These are phyloP conservation scores for Amylocarpus encephaloides DNA, from an alignment of 2,329 filamentous ascomycete genomes.

Conservation along the genomic window DNA sequence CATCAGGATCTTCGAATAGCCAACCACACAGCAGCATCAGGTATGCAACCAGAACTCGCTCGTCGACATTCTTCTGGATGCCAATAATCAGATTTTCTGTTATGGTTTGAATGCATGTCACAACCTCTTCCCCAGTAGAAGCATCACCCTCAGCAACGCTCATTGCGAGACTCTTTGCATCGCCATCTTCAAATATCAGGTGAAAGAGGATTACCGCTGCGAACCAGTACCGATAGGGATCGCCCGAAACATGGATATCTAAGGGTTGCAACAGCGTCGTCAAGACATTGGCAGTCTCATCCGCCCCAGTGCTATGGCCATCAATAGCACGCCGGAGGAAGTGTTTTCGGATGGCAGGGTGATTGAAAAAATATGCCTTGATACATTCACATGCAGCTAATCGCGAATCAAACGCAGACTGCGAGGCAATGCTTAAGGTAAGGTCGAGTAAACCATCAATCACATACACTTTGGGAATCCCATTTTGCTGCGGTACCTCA, in stretches of 20 bases:
- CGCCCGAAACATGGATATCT: constrained; percentile 53
- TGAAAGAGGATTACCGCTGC: constrained; percentile 83
- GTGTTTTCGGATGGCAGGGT: constrained; percentile 74
- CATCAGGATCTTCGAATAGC: constrained; percentile 87
- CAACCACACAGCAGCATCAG: constrained; percentile 83
- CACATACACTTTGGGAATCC: constrained; percentile 67
- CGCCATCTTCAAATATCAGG: constrained; percentile 70
- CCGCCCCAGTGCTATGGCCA: constrained; percentile 68
- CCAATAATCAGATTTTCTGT: constrained; percentile 79
- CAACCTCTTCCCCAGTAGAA: constrained; percentile 83
- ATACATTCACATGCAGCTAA: constrained; percentile 84
- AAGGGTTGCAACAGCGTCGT: constrained; percentile 70
- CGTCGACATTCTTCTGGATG: constrained; percentile 69
- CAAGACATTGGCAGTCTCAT: constrained; percentile 83
- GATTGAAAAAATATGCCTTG: constrained; percentile 83
- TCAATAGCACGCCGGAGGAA: constrained; percentile 86
- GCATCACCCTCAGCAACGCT: constrained; percentile 83
- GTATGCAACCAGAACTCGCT: constrained; percentile 75
- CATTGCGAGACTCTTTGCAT: constrained; percentile 75
- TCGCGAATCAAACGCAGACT: constrained; percentile 69
- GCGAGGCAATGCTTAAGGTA: constrained; percentile 60
- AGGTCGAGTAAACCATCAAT: constrained; percentile 89
- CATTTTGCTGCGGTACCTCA: constrained; percentile 41
- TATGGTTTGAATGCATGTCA: constrained; percentile 86
- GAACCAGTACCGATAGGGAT: constrained; percentile 88